A percentile compares a stretch with the other conserved stretches of the same genome.
These are phyloP conservation scores for Kwoniella dejecticola DNA, from an alignment of 768 basidiomycete genomes.

Conservation along the genomic window DNA sequence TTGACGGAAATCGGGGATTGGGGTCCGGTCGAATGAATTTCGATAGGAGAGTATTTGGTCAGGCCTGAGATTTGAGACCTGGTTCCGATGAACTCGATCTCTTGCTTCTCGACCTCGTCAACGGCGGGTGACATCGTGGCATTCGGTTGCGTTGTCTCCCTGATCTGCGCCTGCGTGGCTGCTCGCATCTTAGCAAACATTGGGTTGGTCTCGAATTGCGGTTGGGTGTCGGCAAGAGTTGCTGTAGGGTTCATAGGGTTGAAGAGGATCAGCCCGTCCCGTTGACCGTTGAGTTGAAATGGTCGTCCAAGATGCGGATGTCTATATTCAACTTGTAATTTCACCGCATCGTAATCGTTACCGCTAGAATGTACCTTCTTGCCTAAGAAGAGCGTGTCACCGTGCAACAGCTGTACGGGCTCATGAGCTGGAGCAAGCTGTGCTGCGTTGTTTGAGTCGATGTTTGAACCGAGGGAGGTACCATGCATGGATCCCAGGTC, in stretches of 20 bases:
- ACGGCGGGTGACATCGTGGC: neutral
- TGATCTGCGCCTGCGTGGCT: too few species aligned
- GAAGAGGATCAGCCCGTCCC: constrained; percentile 5
- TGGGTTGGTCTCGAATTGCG: too few species aligned
- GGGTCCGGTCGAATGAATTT: neutral
- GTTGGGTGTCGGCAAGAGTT: too few species aligned
- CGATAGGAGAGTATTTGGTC: constrained; percentile 2
- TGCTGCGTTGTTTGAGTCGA: neutral
- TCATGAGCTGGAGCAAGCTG: neutral
- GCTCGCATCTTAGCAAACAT: too few species aligned
- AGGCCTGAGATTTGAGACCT: neutral
- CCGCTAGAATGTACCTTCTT: constrained; percentile 14
- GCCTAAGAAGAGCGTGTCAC: constrained; percentile 28
- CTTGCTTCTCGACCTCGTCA: neutral
- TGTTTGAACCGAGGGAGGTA: constrained; percentile 17
- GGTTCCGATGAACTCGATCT: neutral
- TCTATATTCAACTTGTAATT: constrained; percentile 17
- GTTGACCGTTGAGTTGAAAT: neutral
- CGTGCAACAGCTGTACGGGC: constrained; percentile 26
- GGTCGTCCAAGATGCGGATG: constrained; percentile 12
- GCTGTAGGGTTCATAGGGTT: neutral
- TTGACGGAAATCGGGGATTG: constrained; percentile 8
- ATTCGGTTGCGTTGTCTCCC: constrained; percentile 2
- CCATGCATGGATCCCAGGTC: constrained; percentile 37
- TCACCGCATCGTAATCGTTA: constrained; percentile 13